Conservation (phyloP, 2,329 filamentous ascomycete genomes). For the Xylaria sp. region DNA sequence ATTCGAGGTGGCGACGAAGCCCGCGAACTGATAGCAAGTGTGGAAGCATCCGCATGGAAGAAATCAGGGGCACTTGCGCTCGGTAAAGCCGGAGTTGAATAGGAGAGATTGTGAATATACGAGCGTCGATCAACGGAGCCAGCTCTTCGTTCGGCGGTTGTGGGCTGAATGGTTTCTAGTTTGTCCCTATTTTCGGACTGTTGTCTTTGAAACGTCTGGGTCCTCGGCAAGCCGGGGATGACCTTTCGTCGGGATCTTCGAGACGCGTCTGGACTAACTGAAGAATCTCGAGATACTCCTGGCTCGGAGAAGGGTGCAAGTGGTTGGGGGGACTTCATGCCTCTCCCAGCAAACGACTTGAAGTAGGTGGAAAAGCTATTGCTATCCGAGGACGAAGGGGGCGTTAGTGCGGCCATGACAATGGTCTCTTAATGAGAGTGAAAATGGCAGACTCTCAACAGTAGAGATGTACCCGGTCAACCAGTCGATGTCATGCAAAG, state of each 20-base stretch:
- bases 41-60: conserved; percentile 29
- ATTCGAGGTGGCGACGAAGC: conserved; percentile 31
- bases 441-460: conserved; percentile 17
- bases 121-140: conserved; percentile 57
- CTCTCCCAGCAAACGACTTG: conserved; percentile 28
- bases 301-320: conserved; percentile 23
- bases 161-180: conserved; percentile 60
- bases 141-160: conserved; percentile 63
- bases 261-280: conserved; percentile 32
- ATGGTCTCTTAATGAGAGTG: conserved; percentile 19
- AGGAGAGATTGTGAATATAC: conserved; percentile 34
- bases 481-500: conserved; percentile 22
- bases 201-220: conserved; percentile 76
- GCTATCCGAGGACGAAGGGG: conserved; percentile 21
- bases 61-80: conserved; percentile 47
- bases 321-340: conserved; percentile 19
- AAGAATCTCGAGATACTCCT: conserved; percentile 23
- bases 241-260: conserved; percentile 53
- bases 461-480: conserved; percentile 22
- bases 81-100: conserved; percentile 35
- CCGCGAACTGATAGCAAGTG: conserved; percentile 23
- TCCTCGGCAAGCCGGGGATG: conserved; percentile 71
- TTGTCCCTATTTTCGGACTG: conserved; percentile 73
- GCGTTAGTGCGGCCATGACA: conserved; percentile 29
- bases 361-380: conserved; percentile 24